These are phyloP conservation scores for Biscogniauxia sp. DNA, from an alignment of 2,329 filamentous ascomycete genomes.

Conservation along the genomic window DNA sequence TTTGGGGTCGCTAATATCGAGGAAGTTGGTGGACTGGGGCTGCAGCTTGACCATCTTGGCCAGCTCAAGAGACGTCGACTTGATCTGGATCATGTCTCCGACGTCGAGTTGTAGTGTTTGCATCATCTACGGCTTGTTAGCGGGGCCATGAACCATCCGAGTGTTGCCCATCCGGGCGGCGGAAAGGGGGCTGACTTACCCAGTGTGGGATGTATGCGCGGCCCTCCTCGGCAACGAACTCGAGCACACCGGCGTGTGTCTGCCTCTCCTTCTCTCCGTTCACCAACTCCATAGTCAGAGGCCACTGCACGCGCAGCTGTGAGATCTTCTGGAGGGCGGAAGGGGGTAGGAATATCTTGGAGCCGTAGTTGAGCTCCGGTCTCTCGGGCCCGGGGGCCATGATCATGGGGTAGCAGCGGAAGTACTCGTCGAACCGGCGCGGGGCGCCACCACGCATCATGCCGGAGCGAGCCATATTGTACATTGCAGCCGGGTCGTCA, in stretches of 20 bases:
- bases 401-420: conserved; percentile 90
- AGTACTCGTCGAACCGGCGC: conserved; percentile 96
- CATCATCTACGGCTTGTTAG: conserved; percentile 69
- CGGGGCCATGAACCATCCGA: conserved; percentile 21
- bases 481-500: conserved; percentile 47
- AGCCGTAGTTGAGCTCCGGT: conserved; percentile 88
- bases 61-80: conserved; percentile 87
- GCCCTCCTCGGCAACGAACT: conserved; percentile 97
- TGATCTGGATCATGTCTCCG: conserved; percentile 91
- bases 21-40: conserved; percentile 87
- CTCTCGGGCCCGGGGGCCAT: conserved; percentile 92
- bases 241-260: conserved; percentile 91
- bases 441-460: conserved; percentile 46
- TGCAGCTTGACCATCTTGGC: conserved; percentile 95
- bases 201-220: conserved; percentile 95
- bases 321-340: conserved; percentile 97
- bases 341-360: conserved; percentile 96
- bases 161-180: too few relatives aligned
- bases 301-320: conserved; percentile 92
- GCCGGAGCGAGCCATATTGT: conserved; percentile 46
- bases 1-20: conserved; percentile 96
- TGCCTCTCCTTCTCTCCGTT: conserved; percentile 78
- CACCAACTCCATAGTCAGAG: conserved; percentile 92
- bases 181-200: conserved; percentile 50
- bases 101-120: conserved; percentile 84